A percentile compares a stretch with the other conserved stretches of the same genome.
These are phyloP conservation scores for Trichoderma sp. DNA, from an alignment of 2,329 filamentous ascomycete species.

Conservation along the genomic window DNA sequence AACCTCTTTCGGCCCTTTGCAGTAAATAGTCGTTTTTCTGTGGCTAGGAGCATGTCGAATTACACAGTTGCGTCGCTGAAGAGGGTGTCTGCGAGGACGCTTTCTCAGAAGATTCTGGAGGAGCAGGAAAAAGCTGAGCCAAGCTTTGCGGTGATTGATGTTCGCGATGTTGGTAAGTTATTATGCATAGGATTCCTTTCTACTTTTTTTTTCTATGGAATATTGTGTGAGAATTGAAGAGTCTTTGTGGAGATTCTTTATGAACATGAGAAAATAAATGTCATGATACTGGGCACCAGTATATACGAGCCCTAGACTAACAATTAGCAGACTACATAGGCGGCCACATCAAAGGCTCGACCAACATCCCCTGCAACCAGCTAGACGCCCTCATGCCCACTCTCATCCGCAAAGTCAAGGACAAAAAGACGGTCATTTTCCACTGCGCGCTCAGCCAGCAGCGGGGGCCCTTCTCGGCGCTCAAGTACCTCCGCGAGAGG, in stretches of 20 bases:
- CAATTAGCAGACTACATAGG: constrained; percentile 74
- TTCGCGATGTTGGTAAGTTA: constrained; percentile 75
- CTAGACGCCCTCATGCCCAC: constrained; percentile 80
- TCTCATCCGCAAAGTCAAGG: constrained; percentile 75
- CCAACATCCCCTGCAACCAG: constrained; percentile 72
- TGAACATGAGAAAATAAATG: neutral
- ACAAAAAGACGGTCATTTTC: constrained; percentile 85
- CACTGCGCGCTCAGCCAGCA: constrained; percentile 94
- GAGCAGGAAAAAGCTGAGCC: constrained; percentile 47
- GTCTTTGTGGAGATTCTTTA: neutral
- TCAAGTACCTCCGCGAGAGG: constrained; percentile 75
- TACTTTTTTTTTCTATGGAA: neutral
- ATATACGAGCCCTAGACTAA: neutral
- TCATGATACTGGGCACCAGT: neutral
- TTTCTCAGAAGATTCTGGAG: constrained; percentile 66
- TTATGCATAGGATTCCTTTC: neutral
- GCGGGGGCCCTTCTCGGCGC: constrained; percentile 80
- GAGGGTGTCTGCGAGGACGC: constrained; percentile 69
- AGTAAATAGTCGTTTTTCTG: neutral
- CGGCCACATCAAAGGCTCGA: constrained; percentile 80
- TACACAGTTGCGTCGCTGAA: constrained; percentile 61
- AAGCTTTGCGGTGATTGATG: constrained; percentile 78
- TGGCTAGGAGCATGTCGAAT: constrained; percentile 46
- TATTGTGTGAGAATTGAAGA: neutral
- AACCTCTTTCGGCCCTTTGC: neutral